These are phyloP conservation scores for Candida corydali DNA, from an alignment of 805 yeast species.

Conservation along the genomic window DNA sequence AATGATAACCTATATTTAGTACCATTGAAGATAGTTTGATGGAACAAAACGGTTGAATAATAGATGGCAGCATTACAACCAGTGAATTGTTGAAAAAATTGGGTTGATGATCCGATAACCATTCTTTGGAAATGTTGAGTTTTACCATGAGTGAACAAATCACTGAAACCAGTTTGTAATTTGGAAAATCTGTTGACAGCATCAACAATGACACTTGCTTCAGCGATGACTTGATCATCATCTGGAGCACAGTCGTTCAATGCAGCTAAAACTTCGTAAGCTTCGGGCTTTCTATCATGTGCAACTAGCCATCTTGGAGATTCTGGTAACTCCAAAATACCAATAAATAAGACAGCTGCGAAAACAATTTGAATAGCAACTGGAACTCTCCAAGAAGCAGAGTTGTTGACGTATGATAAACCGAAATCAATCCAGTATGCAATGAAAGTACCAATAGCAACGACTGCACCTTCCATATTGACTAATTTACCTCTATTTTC, in stretches of 20 bases:
- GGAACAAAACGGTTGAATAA: constrained; percentile 82
- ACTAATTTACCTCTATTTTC: constrained; percentile 39
- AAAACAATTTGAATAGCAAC: constrained; percentile 60
- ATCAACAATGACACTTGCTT: constrained; percentile 42
- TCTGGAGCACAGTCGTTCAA: constrained; percentile 35
- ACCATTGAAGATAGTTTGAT: constrained; percentile 44
- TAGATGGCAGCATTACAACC: constrained; percentile 91
- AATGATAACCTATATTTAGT: constrained; percentile 49
- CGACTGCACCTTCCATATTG: constrained; percentile 46
- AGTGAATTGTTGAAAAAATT: constrained; percentile 84
- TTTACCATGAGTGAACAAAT: constrained; percentile 47
- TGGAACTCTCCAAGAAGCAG: constrained; percentile 44
- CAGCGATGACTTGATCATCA: constrained; percentile 40
- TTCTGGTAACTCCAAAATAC: constrained; percentile 52
- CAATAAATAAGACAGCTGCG: constrained; percentile 39
- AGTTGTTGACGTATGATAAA: constrained; percentile 55
- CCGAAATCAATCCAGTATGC: constrained; percentile 65
- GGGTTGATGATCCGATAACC: constrained; percentile 65
- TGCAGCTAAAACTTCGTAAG: constrained; percentile 31
- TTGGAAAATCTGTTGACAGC: constrained; percentile 48
- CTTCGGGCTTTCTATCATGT: constrained; percentile 34
- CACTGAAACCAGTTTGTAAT: constrained; percentile 43
- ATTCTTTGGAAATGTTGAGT: constrained; percentile 55
- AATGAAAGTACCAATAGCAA: constrained; percentile 65
- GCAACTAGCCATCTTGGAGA: constrained; percentile 71